Evolutionary conservation across 2,329 filamentous ascomycete genomes (phyloP), one percentile per base, ranked within the genome.

Genomic region (Epichloe uncinata): DNA sequence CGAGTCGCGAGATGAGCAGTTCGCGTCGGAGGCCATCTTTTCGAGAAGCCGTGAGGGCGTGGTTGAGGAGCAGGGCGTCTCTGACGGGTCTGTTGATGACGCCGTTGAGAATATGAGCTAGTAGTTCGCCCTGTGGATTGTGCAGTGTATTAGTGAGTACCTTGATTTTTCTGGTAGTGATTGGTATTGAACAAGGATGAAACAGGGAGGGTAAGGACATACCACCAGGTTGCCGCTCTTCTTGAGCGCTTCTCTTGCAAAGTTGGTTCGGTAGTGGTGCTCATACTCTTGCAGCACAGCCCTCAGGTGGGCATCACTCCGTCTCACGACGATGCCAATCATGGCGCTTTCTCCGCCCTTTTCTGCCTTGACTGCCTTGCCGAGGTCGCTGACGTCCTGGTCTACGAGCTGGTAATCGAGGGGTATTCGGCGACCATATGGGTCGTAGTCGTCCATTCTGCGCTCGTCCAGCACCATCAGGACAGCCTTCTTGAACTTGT

Each of bases 1-100:
- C 87, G 2, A 97, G 75, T 2, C 93, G 78, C 3, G 85, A 90
- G 55, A 95, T 94, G 47, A 98, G 79, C 45, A 96, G 72, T 64
- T 96, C 91, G 43, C 86, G 84, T 33, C 91, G 81, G 55, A 90
- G 73, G 48, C 77, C 68, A 61, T 91, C 86, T 55, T 78, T 79
- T 55, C 75, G 78, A 3, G 84, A 83, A 43, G 84, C 78, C 18
- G 82, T 84, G 56, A 97, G 81, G 2, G 93, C 91, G 69, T 97
- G 93, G 66, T 95, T 83, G 2, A 98, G 74, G 3, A 97, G 81
- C 37, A 96, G 77, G 3, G 91, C 88, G 65, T 97, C 93, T 50
- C 93, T 87, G 54, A 95, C 88, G 5, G 93, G 90, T 52, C 86
- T 86, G 70, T 97, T 97, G 71, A 97, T 95, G 51, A 95, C 82